Conservation (phyloP, 768 basidiomycete genomes). For the Phanerochaete sordida region DNA sequence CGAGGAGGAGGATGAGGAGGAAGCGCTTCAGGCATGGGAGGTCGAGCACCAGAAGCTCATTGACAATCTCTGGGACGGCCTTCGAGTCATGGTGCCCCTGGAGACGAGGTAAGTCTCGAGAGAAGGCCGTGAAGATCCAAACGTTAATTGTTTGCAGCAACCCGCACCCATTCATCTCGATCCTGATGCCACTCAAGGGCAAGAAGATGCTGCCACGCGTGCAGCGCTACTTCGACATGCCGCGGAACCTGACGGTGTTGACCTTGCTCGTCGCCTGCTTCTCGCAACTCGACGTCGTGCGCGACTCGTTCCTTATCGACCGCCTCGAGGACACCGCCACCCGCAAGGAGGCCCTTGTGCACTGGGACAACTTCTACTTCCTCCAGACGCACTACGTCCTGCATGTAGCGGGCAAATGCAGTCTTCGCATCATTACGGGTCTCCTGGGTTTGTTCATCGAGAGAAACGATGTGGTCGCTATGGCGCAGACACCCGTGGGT, state of each 20-base stretch:
- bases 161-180: slow-evolving; percentile 95
- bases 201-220: slow-evolving; percentile 89
- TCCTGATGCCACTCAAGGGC: slow-evolving; percentile 85
- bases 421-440: slow-evolving; percentile 80
- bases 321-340: slow-evolving; percentile 56
- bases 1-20: slow-evolving; percentile 31
- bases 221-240: slow-evolving; percentile 73
- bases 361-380: slow-evolving; percentile 85
- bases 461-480: slow-evolving; percentile 65
- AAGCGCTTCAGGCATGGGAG: slow-evolving; percentile 43
- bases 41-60: slow-evolving; percentile 42
- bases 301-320: slow-evolving; percentile 71
- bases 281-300: slow-evolving; percentile 88
- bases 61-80: slow-evolving; percentile 72
- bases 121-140: too few relatives aligned
- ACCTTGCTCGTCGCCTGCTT: slow-evolving; percentile 95
- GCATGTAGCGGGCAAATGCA: slow-evolving; percentile 74
- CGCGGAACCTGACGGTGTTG: slow-evolving; percentile 81
- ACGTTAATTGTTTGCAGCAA: slow-evolving; percentile 45
- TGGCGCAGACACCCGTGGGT: slow-evolving; percentile 80
- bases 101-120: slow-evolving; percentile 89
- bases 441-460: slow-evolving; percentile 81
- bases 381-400: slow-evolving; percentile 83
- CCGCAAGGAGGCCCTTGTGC: slow-evolving; percentile 72
- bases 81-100: slow-evolving; percentile 87